These are phyloP conservation scores for Melanomma pulvis-pyrius DNA, from an alignment of 495 filamentous ascomycete genomes.

Conservation along the genomic window DNA sequence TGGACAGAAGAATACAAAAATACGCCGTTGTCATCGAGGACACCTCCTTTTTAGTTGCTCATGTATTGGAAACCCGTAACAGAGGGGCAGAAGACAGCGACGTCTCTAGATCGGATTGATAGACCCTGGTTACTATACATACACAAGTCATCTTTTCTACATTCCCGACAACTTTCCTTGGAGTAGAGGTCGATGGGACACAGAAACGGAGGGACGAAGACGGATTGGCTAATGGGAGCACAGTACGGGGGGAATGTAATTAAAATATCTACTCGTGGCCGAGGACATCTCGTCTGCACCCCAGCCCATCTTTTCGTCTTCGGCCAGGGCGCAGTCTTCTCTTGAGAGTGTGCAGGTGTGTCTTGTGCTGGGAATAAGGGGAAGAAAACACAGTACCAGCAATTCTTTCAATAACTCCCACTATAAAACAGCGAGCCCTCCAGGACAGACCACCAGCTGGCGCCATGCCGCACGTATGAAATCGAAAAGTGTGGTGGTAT, in stretches of 20 bases:
- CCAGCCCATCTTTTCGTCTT: neutral
- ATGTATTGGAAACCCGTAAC: too few species aligned
- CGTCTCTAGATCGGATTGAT: too few species aligned
- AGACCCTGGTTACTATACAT: too few species aligned
- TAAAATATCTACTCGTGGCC: conserved; percentile 16
- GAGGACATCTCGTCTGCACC: neutral
- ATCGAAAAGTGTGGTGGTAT: conserved; percentile 27
- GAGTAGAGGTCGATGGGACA: too few species aligned
- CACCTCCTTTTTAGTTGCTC: too few species aligned
- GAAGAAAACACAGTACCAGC: neutral
- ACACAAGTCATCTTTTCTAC: too few species aligned
- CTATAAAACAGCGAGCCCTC: neutral
- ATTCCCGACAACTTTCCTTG: too few species aligned
- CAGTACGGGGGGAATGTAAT: conserved; percentile 2
- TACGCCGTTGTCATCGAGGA: too few species aligned
- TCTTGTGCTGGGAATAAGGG: neutral
- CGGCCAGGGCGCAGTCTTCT: neutral
- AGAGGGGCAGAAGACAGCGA: too few species aligned
- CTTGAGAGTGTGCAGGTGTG: conserved; percentile 3
- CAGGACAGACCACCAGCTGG: neutral
- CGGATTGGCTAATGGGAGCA: too few species aligned
- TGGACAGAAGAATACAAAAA: too few species aligned
- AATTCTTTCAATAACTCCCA: neutral
- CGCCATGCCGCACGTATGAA: conserved; percentile 13
- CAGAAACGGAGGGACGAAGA: too few species aligned